Percentiles rank a stretch among this genome's conserved stretches.
These are phyloP conservation scores for Wallacemonas collosoma DNA, from an alignment of 208 protist genomes.

Conservation along the genomic window DNA sequence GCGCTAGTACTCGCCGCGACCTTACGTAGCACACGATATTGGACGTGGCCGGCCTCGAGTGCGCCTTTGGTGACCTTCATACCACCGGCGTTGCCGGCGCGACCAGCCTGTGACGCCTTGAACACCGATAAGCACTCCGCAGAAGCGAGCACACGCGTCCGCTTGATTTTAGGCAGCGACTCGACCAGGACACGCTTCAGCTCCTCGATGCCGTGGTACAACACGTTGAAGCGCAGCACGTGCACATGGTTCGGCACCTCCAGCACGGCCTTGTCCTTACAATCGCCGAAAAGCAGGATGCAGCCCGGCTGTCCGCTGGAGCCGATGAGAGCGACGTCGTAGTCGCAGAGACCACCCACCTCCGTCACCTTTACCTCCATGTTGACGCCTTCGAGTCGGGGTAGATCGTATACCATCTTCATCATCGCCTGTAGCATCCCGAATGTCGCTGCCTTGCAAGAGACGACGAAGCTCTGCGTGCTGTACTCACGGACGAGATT, in stretches of 20 bases:
- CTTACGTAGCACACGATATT: constrained; percentile 74
- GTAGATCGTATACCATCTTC: constrained; percentile 85
- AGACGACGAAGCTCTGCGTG: constrained; percentile 66
- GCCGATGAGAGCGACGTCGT: constrained; percentile 67
- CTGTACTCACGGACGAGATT: constrained; percentile 77
- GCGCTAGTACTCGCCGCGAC: background rate
- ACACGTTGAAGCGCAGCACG: constrained; percentile 77
- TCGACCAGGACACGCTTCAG: constrained; percentile 81
- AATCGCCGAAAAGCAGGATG: constrained; percentile 84
- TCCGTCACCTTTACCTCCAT: constrained; percentile 75
- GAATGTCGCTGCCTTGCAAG: constrained; percentile 87
- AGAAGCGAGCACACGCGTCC: constrained; percentile 62
- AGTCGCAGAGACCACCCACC: constrained; percentile 72
- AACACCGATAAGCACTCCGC: constrained; percentile 87
- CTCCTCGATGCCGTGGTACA: constrained; percentile 88
- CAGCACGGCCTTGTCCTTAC: constrained; percentile 55
- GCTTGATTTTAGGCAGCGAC: constrained; percentile 65
- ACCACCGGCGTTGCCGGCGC: constrained; percentile 81
- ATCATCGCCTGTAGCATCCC: constrained; percentile 91
- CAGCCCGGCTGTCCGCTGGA: constrained; percentile 68
- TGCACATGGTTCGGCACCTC: constrained; percentile 80
- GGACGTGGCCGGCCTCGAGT: constrained; percentile 60
- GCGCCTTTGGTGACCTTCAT: constrained; percentile 82
- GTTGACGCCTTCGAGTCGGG: constrained; percentile 73
- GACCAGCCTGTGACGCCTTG: constrained; percentile 82